phyloP scores from a whole-genome alignment of 2,329 filamentous ascomycete species.

The Chaetomiaceae sp. region DNA sequence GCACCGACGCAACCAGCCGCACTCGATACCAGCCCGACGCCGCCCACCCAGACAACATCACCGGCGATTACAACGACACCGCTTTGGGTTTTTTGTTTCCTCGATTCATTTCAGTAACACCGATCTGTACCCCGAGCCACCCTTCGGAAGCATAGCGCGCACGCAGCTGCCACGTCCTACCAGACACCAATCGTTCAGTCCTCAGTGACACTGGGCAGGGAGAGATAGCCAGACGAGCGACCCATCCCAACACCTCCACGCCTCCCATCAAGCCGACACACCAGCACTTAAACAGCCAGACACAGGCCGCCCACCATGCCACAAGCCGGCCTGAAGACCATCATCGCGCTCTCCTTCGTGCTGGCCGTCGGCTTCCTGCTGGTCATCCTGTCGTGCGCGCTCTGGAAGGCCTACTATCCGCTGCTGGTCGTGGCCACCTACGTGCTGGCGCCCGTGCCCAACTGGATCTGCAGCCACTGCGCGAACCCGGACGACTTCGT shows the following conservation, averaged over 20 bases:
- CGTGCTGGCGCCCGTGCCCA: constrained; percentile 85
- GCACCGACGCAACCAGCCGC: background rate
- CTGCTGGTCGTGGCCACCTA: constrained; percentile 95
- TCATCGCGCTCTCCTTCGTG: constrained; percentile 98
- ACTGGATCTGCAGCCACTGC: constrained; percentile 89
- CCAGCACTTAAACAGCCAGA: too few relatives aligned
- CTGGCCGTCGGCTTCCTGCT: constrained; percentile 98
- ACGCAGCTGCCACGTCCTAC: background rate
- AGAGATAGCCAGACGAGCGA: too few relatives aligned
- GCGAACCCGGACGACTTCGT: constrained; percentile 95
- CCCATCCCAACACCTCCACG: too few relatives aligned
- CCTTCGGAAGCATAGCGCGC: background rate
- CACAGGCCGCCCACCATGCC: constrained; percentile 43
- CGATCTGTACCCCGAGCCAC: too few relatives aligned
- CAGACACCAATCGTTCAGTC: background rate
- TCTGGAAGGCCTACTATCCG: constrained; percentile 92
- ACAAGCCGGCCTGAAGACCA: constrained; percentile 93
- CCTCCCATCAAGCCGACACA: too few relatives aligned
- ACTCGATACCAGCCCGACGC: background rate
- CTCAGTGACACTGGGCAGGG: too few relatives aligned
- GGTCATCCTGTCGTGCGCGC: constrained; percentile 93
- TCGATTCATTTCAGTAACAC: too few relatives aligned
- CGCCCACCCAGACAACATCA: background rate
- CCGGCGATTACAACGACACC: too few relatives aligned
- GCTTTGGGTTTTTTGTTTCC: too few relatives aligned